Percentiles rank a stretch among this genome's conserved stretches.
Conservation (phyloP, 495 filamentous ascomycete species). For the Aspergillus funiculosus region DNA sequence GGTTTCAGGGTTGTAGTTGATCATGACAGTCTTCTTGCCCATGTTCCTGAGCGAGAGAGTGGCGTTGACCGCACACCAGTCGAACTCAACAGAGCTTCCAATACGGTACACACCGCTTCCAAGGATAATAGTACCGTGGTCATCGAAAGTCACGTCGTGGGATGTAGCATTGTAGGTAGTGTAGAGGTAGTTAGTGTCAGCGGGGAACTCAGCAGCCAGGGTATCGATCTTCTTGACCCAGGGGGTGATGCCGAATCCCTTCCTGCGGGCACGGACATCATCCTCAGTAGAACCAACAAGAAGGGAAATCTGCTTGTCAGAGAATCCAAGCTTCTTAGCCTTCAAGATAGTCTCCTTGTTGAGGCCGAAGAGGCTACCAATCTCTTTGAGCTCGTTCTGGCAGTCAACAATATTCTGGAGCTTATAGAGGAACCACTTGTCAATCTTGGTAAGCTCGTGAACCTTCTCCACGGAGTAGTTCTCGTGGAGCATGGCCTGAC, state of each 20-base stretch:
- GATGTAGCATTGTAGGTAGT: conserved; percentile 97
- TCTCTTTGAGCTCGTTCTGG: conserved; percentile 75
- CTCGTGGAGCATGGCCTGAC: conserved; percentile 96
- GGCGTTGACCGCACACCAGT: conserved; percentile 97
- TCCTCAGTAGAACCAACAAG: conserved; percentile 84
- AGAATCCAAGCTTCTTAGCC: conserved; percentile 97
- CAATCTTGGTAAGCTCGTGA: conserved; percentile 93
- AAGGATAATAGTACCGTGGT: conserved; percentile 83
- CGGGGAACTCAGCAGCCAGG: conserved; percentile 95
- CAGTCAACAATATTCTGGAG: conserved; percentile 92
- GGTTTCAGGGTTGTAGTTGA: conserved; percentile 94
- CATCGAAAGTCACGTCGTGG: conserved; percentile 92
- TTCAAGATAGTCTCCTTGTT: conserved; percentile 81
- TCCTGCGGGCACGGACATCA: conserved; percentile 77
- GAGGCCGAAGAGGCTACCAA: conserved; percentile 79
- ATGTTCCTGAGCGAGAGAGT: conserved; percentile 78
- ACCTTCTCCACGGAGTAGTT: conserved; percentile 85
- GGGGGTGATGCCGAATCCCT: conserved; percentile 76
- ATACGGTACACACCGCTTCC: conserved; percentile 96
- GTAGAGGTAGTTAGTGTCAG: conserved; percentile 94
- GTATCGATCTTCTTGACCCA: conserved; percentile 99
- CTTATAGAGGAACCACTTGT: conserved; percentile 99
- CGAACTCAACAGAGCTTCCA: conserved; percentile 95
- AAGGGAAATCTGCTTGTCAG: conserved; percentile 86
- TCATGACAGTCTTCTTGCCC: conserved; percentile 98